Percentiles rank a stretch among this genome's conserved stretches.
Conservation (phyloP, 257 asterid species). For the Cynanchum wilfordii region DNA sequence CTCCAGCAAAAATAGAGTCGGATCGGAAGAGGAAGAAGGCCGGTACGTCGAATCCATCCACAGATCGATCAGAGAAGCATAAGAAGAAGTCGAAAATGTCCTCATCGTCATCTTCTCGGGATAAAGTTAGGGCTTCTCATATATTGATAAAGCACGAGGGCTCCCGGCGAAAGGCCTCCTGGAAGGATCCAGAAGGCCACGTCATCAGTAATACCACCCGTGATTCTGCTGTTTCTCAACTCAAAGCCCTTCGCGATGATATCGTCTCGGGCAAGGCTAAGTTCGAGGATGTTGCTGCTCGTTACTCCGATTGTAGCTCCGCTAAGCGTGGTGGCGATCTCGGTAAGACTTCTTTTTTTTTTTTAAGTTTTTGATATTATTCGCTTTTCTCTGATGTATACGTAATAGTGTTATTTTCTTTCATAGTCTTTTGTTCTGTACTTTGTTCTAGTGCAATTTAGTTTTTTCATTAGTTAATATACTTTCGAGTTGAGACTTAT, state of each 20-base stretch:
- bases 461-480: not conserved
- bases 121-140: constrained; percentile 84
- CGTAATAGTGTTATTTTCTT: not conserved
- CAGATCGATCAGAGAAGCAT: constrained; percentile 48
- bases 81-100: constrained; percentile 61
- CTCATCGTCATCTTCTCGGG: constrained; percentile 48
- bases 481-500: not conserved
- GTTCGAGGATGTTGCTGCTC: constrained; percentile 64
- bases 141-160: constrained; percentile 92
- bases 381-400: not conserved
- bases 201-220: constrained; percentile 70
- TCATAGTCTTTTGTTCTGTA: not conserved
- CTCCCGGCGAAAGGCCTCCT: constrained; percentile 88
- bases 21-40: constrained; percentile 73
- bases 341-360: constrained; percentile 36
- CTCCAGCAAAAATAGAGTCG: constrained; percentile 55
- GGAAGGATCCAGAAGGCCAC: constrained; percentile 93
- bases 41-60: constrained; percentile 31
- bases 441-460: not conserved
- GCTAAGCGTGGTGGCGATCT: constrained; percentile 98
- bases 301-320: constrained; percentile 82
- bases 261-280: constrained; percentile 63
- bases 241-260: constrained; percentile 51
- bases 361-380: not conserved
- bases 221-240: constrained; percentile 71